Conservation (phyloP, 1,139 yeast genomes). For the Magnusiomyces fungicola region DNA sequence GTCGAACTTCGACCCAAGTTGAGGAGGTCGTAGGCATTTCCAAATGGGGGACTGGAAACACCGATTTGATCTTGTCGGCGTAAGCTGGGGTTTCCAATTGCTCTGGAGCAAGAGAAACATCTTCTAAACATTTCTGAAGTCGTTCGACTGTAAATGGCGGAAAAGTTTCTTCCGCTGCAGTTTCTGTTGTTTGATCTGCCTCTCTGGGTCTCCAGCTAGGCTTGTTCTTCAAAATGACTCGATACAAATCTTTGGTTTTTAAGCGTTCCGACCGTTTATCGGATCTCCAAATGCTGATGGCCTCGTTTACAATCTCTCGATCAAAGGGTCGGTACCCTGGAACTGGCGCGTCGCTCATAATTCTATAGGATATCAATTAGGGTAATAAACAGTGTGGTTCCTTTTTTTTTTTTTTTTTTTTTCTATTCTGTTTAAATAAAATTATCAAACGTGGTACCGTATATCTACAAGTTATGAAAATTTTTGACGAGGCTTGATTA, state of each 20-base stretch:
- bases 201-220: conserved; percentile 8
- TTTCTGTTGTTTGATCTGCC: not conserved
- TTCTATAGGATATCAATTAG: no score
- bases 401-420: no score
- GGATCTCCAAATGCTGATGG: conserved; percentile 58
- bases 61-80: conserved; percentile 43
- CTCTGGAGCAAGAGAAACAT: conserved; percentile 20
- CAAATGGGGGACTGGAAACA: conserved; percentile 42
- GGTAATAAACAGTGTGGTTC: no score
- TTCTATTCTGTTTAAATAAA: no score
- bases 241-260: conserved; percentile 49
- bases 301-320: conserved; percentile 55
- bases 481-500: no score
- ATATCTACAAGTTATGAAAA: no score
- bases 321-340: conserved; percentile 44
- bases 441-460: no score
- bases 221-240: conserved; percentile 43
- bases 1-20: conserved; percentile 40
- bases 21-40: conserved; percentile 36
- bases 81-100: conserved; percentile 17
- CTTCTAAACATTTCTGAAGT: conserved; percentile 6
- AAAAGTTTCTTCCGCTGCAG: conserved; percentile 38
- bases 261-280: conserved; percentile 58
- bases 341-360: not conserved
- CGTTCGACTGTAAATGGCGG: conserved; percentile 25